These are phyloP conservation scores for Jatropha podagrica DNA, from an alignment of 441 rosid genomes.

Conservation along the genomic window DNA sequence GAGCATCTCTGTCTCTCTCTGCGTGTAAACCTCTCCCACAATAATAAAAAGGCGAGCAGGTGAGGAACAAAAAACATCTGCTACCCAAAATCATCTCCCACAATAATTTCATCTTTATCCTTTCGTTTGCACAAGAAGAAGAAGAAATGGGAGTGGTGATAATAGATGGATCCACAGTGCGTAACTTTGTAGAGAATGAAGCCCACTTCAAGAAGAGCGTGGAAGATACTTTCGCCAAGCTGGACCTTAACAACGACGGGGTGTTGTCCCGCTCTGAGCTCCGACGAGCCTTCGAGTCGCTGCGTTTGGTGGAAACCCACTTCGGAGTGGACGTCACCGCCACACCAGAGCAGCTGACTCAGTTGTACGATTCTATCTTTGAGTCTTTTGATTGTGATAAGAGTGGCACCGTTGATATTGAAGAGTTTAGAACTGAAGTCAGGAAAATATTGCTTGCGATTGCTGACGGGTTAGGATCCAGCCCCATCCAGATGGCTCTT, in stretches of 20 bases:
- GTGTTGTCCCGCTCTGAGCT: constrained; percentile 73
- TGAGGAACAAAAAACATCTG: neutral
- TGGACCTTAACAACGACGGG: constrained; percentile 76
- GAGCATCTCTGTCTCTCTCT: neutral
- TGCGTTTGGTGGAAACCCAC: constrained; percentile 73
- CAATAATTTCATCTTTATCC: neutral
- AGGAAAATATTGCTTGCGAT: constrained; percentile 82
- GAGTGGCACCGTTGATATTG: constrained; percentile 56
- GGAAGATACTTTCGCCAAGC: constrained; percentile 47
- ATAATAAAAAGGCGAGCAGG: too few relatives aligned
- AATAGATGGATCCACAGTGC: constrained; percentile 80
- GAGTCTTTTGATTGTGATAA: constrained; percentile 70
- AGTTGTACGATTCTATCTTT: constrained; percentile 73
- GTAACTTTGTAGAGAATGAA: constrained; percentile 61
- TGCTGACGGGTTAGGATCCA: constrained; percentile 77
- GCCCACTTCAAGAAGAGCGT: constrained; percentile 58
- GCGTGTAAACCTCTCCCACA: neutral
- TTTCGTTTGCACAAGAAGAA: neutral
- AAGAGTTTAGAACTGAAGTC: constrained; percentile 74
- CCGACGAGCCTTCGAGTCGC: constrained; percentile 68
- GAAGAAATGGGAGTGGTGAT: constrained; percentile 65
- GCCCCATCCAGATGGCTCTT: constrained; percentile 79
- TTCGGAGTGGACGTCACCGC: constrained; percentile 67
- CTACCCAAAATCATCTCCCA: too few relatives aligned
- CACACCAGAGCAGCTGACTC: constrained; percentile 58